Conservation (phyloP, 73 alveolate species). For the Stentor roeselii region DNA sequence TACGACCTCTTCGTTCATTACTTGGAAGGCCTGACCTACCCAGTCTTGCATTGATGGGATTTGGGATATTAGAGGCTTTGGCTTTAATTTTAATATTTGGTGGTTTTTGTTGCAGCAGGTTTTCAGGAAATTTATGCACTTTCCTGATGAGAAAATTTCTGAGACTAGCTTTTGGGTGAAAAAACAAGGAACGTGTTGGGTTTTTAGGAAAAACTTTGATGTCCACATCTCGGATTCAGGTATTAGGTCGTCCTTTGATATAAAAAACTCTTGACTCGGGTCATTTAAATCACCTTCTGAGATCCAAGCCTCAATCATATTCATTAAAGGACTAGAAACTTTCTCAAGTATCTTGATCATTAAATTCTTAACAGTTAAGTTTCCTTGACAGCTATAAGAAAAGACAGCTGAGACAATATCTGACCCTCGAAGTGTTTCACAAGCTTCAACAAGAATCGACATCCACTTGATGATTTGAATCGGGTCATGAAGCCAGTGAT, state of each 20-base stretch:
- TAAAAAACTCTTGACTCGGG: slow-evolving; percentile 83
- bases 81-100: slow-evolving; percentile 30
- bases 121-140: slow-evolving; percentile 80
- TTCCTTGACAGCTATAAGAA: slow-evolving; percentile 56
- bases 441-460: slow-evolving; percentile 70
- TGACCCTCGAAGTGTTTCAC: slow-evolving; percentile 72
- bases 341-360: slow-evolving; percentile 46
- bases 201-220: slow-evolving; percentile 68
- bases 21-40: slow-evolving; percentile 71
- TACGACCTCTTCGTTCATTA: slow-evolving; percentile 71
- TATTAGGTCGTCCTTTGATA: slow-evolving; percentile 58
- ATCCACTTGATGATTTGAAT: slow-evolving; percentile 82
- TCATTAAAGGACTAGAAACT: slow-evolving; percentile 57
- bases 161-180: slow-evolving; percentile 64
- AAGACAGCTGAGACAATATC: slow-evolving; percentile 70
- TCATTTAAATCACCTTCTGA: slow-evolving; percentile 87
- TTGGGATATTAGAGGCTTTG: neutral
- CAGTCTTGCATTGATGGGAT: slow-evolving; percentile 24
- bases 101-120: slow-evolving; percentile 83
- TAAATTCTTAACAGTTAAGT: slow-evolving; percentile 47
- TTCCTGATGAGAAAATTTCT: slow-evolving; percentile 80
- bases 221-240: slow-evolving; percentile 84
- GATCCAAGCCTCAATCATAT: slow-evolving; percentile 83
- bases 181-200: slow-evolving; percentile 82
- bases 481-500: slow-evolving; percentile 81